Evolutionary conservation across 1,284 basidiomycete species (phyloP), one percentile per base, ranked within the genome.

Genomic region (Ustilago sp.): DNA sequence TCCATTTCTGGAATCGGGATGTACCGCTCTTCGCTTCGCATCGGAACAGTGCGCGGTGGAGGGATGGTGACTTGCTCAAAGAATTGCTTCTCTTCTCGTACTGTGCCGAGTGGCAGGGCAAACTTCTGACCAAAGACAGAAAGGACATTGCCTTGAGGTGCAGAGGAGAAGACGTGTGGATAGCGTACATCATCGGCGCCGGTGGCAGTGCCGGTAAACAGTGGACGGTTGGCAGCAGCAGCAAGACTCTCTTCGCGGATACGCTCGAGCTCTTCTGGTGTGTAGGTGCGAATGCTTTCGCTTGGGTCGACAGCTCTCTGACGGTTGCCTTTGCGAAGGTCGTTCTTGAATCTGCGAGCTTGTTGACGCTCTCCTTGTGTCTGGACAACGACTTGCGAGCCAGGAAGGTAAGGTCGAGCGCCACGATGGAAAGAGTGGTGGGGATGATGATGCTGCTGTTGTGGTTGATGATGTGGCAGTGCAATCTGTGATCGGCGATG

Each of bases 161-260:
- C 88, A 3, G 93, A 92, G 2, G 93, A 92, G 84, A 96, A 99
- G 13, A 99, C 93, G 87, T 99, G 91, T 0, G 96, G 96, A 53
- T 98, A 90, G 32, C 77, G 70, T 19, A 86, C 85, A 53, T 88
- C 85, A 80, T 93, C 91, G 3, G 90, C 88, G 8, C 88, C 88
- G 19, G 89, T 88, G 83, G 90, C 87, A 88, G 92, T 85, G 74
- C 50, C 80, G 62, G 89, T 64, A 78, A 90, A 93, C 36, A 94
- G 86, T 9, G 93, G 92, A 52, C 92, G 89, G 56, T 90, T 87
- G 17, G 91, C 90, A 85, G 92, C 92, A 11, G 88, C 89, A 68
- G 89, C 88, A 45, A 94, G 88, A 32, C 88, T 88, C 70, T 90
- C 89, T 76, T 92, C 90, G 84, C 94, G 89, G 12, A 92, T 90